phyloP scores from a whole-genome alignment of 768 basidiomycete genomes.

The Sutorius australiensis region DNA sequence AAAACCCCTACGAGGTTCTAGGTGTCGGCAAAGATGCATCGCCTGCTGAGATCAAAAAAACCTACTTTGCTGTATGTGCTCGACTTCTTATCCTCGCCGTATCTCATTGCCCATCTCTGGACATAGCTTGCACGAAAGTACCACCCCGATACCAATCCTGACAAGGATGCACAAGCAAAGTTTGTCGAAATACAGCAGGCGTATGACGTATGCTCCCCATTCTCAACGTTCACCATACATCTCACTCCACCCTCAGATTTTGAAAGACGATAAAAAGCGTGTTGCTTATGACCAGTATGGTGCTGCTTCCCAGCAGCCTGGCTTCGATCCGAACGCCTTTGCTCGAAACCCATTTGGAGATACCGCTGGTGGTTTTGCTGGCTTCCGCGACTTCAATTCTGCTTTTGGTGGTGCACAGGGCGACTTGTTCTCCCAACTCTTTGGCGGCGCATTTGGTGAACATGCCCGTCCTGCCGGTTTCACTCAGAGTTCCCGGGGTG shows the following conservation, averaged over 20 bases:
- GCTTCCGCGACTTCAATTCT: constrained; percentile 68
- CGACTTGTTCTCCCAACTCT: constrained; percentile 85
- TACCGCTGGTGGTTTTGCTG: constrained; percentile 56
- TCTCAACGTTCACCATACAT: constrained; percentile 13
- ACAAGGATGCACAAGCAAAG: constrained; percentile 84
- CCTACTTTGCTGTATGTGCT: constrained; percentile 81
- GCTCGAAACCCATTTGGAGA: constrained; percentile 49
- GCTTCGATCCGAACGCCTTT: constrained; percentile 90
- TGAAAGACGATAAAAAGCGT: constrained; percentile 94
- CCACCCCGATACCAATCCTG: constrained; percentile 96
- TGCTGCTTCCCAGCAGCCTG: constrained; percentile 85
- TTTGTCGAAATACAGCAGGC: constrained; percentile 97
- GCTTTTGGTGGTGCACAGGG: constrained; percentile 52
- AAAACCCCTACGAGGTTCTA: constrained; percentile 89
- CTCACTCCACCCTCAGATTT: constrained; percentile 49
- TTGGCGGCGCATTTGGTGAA: constrained; percentile 62
- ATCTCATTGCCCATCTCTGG: constrained; percentile 13
- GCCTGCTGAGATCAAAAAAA: constrained; percentile 91
- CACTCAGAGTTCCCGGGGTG: constrained; percentile 52
- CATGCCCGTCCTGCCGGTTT: constrained; percentile 41
- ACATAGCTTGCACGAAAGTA: constrained; percentile 92
- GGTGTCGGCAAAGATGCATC: constrained; percentile 84
- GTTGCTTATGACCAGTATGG: constrained; percentile 91
- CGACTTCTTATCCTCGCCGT: constrained; percentile 8
- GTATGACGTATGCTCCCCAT: constrained; percentile 71